Conservation (phyloP, 768 basidiomycete species). For the Amanita rubescens region DNA sequence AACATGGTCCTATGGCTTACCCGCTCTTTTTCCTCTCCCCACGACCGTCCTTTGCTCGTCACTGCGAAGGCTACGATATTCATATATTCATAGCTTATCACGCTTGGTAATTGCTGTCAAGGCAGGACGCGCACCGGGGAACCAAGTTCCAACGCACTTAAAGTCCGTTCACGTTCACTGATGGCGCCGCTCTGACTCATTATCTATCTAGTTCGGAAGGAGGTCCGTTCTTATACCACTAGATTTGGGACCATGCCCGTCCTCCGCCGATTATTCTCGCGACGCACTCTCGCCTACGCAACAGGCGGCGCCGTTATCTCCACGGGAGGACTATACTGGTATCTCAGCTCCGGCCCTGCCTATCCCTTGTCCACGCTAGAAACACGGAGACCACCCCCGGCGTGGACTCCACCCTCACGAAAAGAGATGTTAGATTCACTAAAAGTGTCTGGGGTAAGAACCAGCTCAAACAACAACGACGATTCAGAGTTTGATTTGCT, state of each 20-base stretch:
- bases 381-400: constrained; percentile 63
- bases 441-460: constrained; percentile 30
- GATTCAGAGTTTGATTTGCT: constrained; percentile 61
- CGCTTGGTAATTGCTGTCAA: too few species aligned
- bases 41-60: too few species aligned
- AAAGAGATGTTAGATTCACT: constrained; percentile 58
- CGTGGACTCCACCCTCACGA: constrained; percentile 72
- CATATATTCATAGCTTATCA: too few species aligned
- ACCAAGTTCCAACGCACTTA: too few species aligned
- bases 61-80: too few species aligned
- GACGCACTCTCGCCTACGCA: constrained; percentile 45
- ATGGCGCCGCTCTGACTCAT: too few species aligned
- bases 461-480: constrained; percentile 2
- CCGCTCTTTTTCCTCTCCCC: too few species aligned
- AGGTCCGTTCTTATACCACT: background rate
- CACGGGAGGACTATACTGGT: constrained; percentile 58
- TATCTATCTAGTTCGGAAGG: background rate
- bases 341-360: constrained; percentile 65
- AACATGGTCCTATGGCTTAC: too few species aligned
- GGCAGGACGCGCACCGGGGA: too few species aligned
- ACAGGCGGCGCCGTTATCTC: constrained; percentile 46
- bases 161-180: too few species aligned
- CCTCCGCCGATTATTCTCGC: constrained; percentile 41
- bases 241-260: constrained; percentile 20
- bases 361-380: constrained; percentile 59